Percentiles rank a stretch among this genome's conserved stretches.
Evolutionary conservation across 176 grass and related monocot species (phyloP).

Genomic region (Melocanna baccifera): DNA sequence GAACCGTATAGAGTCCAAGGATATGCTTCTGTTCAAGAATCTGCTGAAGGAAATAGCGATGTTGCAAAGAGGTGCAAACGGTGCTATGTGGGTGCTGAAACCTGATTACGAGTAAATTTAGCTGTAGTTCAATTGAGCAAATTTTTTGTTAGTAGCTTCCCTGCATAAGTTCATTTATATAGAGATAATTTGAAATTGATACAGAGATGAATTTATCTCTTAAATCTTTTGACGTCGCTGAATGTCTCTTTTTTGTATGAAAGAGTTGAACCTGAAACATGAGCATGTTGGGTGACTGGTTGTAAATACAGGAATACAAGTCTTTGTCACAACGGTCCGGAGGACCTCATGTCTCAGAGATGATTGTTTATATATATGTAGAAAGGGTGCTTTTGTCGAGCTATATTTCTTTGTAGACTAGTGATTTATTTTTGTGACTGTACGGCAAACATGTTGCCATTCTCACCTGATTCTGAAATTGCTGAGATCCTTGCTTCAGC

Average conservation of each 20-base stretch:
- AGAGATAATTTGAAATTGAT: neutral
- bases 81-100: conserved; percentile 70
- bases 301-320: conserved; percentile 3
- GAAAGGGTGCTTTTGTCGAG: too few relatives aligned
- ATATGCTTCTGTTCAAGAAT: conserved; percentile 78
- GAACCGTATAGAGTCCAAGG: conserved; percentile 58
- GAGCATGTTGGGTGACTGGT: neutral
- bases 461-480: too few relatives aligned
- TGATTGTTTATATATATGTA: too few relatives aligned
- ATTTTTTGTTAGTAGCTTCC: neutral
- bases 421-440: too few relatives aligned
- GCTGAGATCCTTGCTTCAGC: too few relatives aligned
- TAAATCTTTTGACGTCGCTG: neutral
- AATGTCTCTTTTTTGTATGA: conserved; percentile 9
- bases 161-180: neutral
- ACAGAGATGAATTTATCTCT: neutral
- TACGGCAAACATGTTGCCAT: too few relatives aligned
- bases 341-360: neutral
- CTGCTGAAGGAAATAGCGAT: conserved; percentile 80
- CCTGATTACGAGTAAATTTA: conserved; percentile 49
- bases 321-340: neutral
- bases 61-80: conserved; percentile 47
- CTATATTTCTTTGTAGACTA: too few relatives aligned
- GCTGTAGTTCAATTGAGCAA: neutral
- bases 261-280: neutral